Conservation (phyloP, 345 rosid genomes). For the Ceriops zippeliana region DNA sequence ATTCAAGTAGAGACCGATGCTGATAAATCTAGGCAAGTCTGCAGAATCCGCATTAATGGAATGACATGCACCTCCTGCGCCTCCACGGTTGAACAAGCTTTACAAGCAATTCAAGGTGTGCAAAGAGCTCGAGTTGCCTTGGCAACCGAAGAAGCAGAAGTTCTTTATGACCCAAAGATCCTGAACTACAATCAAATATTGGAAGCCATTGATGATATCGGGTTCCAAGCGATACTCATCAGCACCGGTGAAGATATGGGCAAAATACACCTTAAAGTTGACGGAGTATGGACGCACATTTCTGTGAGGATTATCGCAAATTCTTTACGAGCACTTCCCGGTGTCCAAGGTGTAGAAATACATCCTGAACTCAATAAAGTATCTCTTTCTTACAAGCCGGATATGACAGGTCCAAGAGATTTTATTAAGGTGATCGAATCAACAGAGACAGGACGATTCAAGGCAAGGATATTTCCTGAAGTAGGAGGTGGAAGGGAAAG, state of each 20-base stretch:
- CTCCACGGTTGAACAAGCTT: slow-evolving; percentile 58
- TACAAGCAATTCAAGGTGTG: slow-evolving; percentile 62
- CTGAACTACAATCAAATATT: slow-evolving; percentile 37
- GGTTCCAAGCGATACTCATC: slow-evolving; percentile 67
- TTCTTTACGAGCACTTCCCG: slow-evolving; percentile 84
- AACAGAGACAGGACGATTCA: slow-evolving; percentile 60
- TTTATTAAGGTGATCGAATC: slow-evolving; percentile 76
- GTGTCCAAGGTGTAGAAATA: slow-evolving; percentile 46
- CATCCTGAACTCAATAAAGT: slow-evolving; percentile 36
- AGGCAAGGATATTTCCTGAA: slow-evolving; percentile 62
- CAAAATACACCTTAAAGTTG: slow-evolving; percentile 69
- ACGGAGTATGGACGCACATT: slow-evolving; percentile 49
- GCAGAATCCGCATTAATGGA: slow-evolving; percentile 70
- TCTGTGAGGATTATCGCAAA: slow-evolving; percentile 49
- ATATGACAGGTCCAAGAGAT: slow-evolving; percentile 73
- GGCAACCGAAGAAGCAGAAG: slow-evolving; percentile 86
- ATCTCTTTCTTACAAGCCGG: slow-evolving; percentile 63
- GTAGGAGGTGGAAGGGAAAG: slow-evolving; percentile 59
- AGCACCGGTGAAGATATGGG: slow-evolving; percentile 67
- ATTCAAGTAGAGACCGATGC: slow-evolving; percentile 47
- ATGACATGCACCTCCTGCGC: slow-evolving; percentile 95
- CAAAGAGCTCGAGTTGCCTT: slow-evolving; percentile 72
- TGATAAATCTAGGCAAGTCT: slow-evolving; percentile 50
- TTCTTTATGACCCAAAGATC: slow-evolving; percentile 57
- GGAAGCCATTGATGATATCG: slow-evolving; percentile 53